A percentile compares a stretch with the other conserved stretches of the same genome.
These are phyloP conservation scores for Diutina catenulata DNA, from an alignment of 1,139 yeast species.

Conservation along the genomic window DNA sequence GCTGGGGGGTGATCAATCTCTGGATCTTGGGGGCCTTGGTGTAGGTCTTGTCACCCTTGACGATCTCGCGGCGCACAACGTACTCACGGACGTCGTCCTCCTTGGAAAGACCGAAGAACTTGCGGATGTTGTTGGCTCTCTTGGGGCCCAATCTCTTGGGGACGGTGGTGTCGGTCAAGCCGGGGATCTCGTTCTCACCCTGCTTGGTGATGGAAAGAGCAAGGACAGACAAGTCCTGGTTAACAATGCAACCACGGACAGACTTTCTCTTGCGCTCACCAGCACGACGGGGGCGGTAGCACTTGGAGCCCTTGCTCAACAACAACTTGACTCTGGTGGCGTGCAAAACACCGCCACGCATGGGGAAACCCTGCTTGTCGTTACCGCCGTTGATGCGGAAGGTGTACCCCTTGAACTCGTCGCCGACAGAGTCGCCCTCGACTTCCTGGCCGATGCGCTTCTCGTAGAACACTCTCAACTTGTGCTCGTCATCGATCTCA, in stretches of 20 bases:
- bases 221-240: slow-evolving; percentile 92
- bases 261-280: slow-evolving; percentile 99
- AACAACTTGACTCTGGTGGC: slow-evolving; percentile 99
- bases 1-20: slow-evolving; percentile 98
- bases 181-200: slow-evolving; percentile 93
- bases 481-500: slow-evolving; percentile 98
- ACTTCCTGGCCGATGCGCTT: slow-evolving; percentile 99
- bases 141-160: slow-evolving; percentile 99
- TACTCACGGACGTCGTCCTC: slow-evolving; percentile 73
- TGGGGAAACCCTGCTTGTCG: slow-evolving; percentile 99
- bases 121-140: slow-evolving; percentile 99
- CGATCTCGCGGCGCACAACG: slow-evolving; percentile 96
- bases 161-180: slow-evolving; percentile 87
- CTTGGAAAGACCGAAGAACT: slow-evolving; percentile 97
- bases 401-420: slow-evolving; percentile 98
- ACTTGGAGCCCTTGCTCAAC: slow-evolving; percentile 88
- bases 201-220: slow-evolving; percentile 91
- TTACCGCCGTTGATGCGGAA: slow-evolving; percentile 99
- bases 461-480: slow-evolving; percentile 96
- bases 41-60: slow-evolving; percentile 97
- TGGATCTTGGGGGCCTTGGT: slow-evolving; percentile 99
- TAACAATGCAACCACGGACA: slow-evolving; percentile 99
- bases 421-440: slow-evolving; percentile 97
- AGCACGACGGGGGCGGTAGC: slow-evolving; percentile 99
- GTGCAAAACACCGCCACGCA: slow-evolving; percentile 99